Evolutionary conservation across 768 basidiomycete species (phyloP).

Genomic region (Gymnopilus dilepis): DNA sequence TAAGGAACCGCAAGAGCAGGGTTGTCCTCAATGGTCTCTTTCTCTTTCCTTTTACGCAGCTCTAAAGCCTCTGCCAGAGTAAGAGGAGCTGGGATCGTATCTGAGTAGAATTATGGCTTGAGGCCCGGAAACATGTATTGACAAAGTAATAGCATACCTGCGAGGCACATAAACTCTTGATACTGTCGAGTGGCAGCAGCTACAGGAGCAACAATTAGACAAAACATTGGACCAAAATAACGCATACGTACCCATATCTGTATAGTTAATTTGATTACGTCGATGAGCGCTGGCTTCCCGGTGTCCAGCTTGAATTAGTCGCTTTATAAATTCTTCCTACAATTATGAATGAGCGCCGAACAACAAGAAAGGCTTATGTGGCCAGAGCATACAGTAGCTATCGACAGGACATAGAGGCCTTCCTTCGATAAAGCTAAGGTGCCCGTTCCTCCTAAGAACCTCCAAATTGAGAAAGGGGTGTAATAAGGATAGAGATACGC

Average conservation of each 20-base stretch:
- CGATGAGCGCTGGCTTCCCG: conserved; percentile 64
- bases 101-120: conserved; percentile 38
- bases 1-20: conserved; percentile 49
- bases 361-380: neutral
- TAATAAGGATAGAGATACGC: neutral
- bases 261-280: conserved; percentile 65
- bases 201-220: conserved; percentile 32
- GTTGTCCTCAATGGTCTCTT: conserved; percentile 57
- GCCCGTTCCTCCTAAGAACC: conserved; percentile 54
- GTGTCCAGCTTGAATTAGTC: conserved; percentile 71
- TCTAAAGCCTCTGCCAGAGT: conserved; percentile 64
- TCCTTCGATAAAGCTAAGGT: conserved; percentile 76
- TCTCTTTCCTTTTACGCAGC: conserved; percentile 36
- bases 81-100: conserved; percentile 70
- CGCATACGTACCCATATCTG: conserved; percentile 70
- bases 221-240: neutral
- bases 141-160: conserved; percentile 46
- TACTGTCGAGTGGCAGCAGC: conserved; percentile 65
- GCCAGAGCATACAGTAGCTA: conserved; percentile 66
- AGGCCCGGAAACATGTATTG: neutral
- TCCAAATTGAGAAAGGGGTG: conserved; percentile 14
- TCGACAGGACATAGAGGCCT: conserved; percentile 72
- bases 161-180: conserved; percentile 75
- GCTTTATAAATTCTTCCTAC: conserved; percentile 92
- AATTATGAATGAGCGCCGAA: conserved; percentile 19